Evolutionary conservation across 208 protist genomes (phyloP).

Genomic region (Trypanosoma congolense): DNA sequence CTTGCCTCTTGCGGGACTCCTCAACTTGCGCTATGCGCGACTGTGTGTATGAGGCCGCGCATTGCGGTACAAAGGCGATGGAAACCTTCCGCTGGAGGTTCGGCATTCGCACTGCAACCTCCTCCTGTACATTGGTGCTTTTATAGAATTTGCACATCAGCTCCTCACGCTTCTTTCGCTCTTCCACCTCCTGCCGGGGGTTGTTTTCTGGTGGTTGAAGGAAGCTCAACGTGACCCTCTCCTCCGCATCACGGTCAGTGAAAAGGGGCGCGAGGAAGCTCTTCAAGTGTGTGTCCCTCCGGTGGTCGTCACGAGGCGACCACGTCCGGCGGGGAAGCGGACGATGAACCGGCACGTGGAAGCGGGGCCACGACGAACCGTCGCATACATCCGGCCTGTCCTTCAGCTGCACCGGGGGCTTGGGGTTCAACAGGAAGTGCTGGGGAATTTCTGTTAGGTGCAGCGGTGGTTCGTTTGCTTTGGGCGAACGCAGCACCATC

Average conservation of each 20-base stretch:
- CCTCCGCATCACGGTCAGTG: constrained; percentile 10
- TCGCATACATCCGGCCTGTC: constrained; percentile 13
- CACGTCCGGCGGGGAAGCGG: constrained; percentile 32
- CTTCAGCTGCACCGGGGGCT: constrained; percentile 2
- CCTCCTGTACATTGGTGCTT: constrained; percentile 17
- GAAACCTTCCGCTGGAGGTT: constrained; percentile 32
- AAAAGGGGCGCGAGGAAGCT: constrained; percentile 53
- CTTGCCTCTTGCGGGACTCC: background rate
- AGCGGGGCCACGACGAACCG: constrained; percentile 2
- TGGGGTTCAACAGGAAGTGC: constrained; percentile 4
- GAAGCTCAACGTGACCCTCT: constrained; percentile 24
- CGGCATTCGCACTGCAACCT: constrained; percentile 23
- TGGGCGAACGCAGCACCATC: background rate
- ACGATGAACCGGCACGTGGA: constrained; percentile 24
- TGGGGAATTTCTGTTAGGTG: constrained; percentile 18
- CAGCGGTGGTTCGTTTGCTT: background rate
- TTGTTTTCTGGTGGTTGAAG: constrained; percentile 27
- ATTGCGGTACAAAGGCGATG: constrained; percentile 28
- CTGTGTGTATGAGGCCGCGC: constrained; percentile 12
- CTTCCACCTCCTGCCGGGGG: constrained; percentile 25
- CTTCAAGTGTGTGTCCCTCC: constrained; percentile 14
- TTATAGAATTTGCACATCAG: constrained; percentile 18
- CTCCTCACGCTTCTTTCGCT: constrained; percentile 22
- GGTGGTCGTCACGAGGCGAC: constrained; percentile 9
- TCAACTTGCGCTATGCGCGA: background rate